Base-by-base conservation (phyloP, 1,284 basidiomycete species). In the Pisolithus thermaeus region DNA sequence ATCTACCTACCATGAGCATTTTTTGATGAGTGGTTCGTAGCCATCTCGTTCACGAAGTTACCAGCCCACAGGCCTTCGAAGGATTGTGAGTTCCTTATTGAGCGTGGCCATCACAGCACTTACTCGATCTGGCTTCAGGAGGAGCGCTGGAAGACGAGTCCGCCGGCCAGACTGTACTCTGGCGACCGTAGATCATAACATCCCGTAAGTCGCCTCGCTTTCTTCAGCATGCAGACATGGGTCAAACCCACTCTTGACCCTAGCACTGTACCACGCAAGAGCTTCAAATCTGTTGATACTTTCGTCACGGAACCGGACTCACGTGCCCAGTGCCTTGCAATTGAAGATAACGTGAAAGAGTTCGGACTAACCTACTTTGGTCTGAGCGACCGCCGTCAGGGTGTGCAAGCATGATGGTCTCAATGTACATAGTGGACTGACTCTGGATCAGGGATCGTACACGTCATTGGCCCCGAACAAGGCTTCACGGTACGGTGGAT, bases 351-450 rank as follows among this genome's bases (percentile, higher is more conserved):
- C 60, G 94, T 97, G 35, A 94, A 94, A 69, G 90, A 90, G 67
- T 97, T 97, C 64, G 94, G 94, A 20, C 70, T 97, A 59, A 95
- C 92, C 28, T 97, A 96, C 71, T 97, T 97, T 61, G 95, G 94
- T 49, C 84, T 96, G 84, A 86, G 83, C 48, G 92, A 96, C 68
- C 80, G 88, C 56, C 81, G 92, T 61, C 92, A 96, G 74, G 92
- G 90, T 87, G 60, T 54, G 69, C 7, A 44, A 14, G 23, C 28
- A n/a, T 45, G 2, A 12, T 18, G 18, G 18, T 37, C 18, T 16
- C 38, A 32, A 14, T 45, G 4, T n/a, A 18, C 44, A 36, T n/a
- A 36, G 52, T 22, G 50, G 28, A 35, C 39, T 53, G 41, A 60
- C 47, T 46, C 45, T 38, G 51, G 52, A 38, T 49, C 16, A 92